A percentile compares a stretch with the other conserved stretches of the same genome.
These are phyloP conservation scores for Colletotrichum tamarilloi DNA, from an alignment of 2,329 filamentous ascomycete genomes.

Conservation along the genomic window DNA sequence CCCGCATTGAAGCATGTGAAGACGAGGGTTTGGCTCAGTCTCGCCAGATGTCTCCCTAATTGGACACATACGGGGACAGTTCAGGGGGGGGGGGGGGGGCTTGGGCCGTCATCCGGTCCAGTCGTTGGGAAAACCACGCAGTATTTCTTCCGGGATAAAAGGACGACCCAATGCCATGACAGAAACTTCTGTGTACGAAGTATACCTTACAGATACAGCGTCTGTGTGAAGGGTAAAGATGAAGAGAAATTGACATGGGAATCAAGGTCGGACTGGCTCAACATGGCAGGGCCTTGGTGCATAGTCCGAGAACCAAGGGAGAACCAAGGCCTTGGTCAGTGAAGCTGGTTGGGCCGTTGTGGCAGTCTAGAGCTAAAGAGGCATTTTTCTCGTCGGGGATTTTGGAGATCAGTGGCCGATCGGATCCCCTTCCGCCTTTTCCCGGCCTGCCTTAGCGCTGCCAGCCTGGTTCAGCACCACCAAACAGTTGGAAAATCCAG, in stretches of 20 bases:
- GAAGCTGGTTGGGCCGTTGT: neutral
- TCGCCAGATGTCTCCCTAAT: neutral
- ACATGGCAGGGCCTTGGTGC: slow-evolving; percentile 2
- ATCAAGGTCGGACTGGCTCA: slow-evolving; percentile 4
- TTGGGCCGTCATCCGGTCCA: neutral
- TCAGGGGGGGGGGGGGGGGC: neutral
- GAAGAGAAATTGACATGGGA: neutral
- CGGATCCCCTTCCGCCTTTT: slow-evolving; percentile 4
- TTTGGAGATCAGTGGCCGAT: neutral
- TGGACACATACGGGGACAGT: neutral
- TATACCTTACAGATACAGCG: neutral
- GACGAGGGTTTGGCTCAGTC: slow-evolving; percentile 5
- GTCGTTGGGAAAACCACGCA: neutral
- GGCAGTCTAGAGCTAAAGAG: neutral
- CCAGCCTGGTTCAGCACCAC: neutral
- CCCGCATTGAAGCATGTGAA: slow-evolving; percentile 30
- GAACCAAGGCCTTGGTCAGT: neutral
- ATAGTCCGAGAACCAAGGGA: neutral
- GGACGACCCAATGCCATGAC: neutral
- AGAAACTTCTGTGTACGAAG: neutral
- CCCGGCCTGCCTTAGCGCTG: neutral
- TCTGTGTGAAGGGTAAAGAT: neutral
- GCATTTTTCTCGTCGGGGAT: neutral
- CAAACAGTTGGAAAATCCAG: neutral
- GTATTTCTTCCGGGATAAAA: neutral